These are phyloP conservation scores for Pseudonitzschia pungens DNA, from an alignment of 108 stramenopile species.

Conservation along the genomic window DNA sequence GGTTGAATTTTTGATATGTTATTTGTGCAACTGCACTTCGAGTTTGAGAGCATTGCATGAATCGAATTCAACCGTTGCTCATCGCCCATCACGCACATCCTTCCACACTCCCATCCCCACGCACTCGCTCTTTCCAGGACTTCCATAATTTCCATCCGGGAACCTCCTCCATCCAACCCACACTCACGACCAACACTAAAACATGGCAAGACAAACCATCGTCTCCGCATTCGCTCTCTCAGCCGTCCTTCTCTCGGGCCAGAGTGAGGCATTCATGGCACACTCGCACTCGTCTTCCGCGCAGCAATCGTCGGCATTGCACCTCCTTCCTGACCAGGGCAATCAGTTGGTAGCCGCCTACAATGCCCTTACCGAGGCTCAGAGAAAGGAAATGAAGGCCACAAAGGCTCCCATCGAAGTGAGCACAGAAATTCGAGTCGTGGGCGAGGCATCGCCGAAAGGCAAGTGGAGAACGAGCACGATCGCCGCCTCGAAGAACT, in stretches of 20 bases:
- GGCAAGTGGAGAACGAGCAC: not conserved
- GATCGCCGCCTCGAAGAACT: not conserved
- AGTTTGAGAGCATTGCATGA: not conserved
- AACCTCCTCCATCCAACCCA: too few relatives aligned
- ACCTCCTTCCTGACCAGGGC: conserved; percentile 29
- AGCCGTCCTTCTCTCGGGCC: not conserved
- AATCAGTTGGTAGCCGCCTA: conserved; percentile 38
- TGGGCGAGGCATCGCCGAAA: not conserved
- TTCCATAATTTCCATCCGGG: too few relatives aligned
- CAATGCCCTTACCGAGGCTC: conserved; percentile 22
- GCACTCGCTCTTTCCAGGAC: too few relatives aligned
- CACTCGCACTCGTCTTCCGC: not conserved
- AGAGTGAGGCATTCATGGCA: not conserved
- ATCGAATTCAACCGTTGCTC: not conserved
- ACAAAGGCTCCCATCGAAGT: not conserved
- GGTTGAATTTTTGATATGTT: not conserved
- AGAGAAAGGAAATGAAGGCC: conserved; percentile 5
- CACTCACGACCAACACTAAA: not conserved
- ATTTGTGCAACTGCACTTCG: not conserved
- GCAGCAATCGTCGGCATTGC: not conserved
- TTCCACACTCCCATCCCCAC: not conserved
- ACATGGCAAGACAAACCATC: not conserved
- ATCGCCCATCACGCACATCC: not conserved
- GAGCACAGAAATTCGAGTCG: not conserved
- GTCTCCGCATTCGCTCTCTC: not conserved